Evolutionary conservation across 371 early-diverging fungal species (phyloP).

Genomic region (Circinella minor): DNA sequence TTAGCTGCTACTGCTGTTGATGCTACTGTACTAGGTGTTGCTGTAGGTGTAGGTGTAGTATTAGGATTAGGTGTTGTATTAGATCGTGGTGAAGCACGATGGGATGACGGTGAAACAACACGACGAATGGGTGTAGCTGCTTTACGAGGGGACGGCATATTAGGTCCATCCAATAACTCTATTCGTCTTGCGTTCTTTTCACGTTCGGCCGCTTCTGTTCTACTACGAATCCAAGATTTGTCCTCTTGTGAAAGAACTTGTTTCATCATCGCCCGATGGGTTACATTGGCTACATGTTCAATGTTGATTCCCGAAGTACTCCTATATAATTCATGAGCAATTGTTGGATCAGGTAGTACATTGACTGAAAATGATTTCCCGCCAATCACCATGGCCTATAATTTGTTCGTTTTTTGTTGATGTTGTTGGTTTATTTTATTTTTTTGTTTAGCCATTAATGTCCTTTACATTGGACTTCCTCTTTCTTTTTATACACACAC

Average conservation of each 20-base stretch:
- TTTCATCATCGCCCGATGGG: constrained; percentile 23
- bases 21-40: not conserved
- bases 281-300: constrained; percentile 19
- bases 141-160: constrained; percentile 17
- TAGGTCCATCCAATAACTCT: constrained; percentile 21
- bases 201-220: constrained; percentile 24
- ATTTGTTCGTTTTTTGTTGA: not conserved
- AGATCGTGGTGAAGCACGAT: not conserved
- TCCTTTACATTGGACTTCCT: too few relatives aligned
- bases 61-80: not conserved
- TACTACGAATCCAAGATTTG: constrained; percentile 21
- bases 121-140: constrained; percentile 4
- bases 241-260: constrained; percentile 31
- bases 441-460: too few relatives aligned
- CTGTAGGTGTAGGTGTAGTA: not conserved
- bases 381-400: constrained; percentile 25
- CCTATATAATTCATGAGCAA: constrained; percentile 15
- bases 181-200: constrained; percentile 31
- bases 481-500: too few relatives aligned
- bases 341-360: constrained; percentile 12
- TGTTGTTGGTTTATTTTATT: too few relatives aligned
- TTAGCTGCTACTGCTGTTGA: too few relatives aligned
- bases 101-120: not conserved
- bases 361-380: constrained; percentile 23
- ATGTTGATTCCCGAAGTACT: constrained; percentile 4